Percentiles rank a stretch among this genome's conserved stretches.
Conservation (phyloP, 495 filamentous ascomycete species). For the Ascodesmis nigricans region DNA sequence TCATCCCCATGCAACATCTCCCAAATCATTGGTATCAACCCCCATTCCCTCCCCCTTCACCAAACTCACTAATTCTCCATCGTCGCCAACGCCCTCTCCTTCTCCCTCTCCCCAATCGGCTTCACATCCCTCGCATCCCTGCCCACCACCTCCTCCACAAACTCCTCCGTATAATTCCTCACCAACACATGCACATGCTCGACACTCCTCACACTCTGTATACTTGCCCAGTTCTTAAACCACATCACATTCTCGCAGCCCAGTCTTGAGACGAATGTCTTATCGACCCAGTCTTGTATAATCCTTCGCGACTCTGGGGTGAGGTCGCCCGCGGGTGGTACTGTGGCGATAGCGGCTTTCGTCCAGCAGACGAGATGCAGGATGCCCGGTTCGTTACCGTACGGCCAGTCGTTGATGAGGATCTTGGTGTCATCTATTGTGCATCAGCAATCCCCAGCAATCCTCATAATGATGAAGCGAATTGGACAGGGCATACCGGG, state of each 20-base stretch:
- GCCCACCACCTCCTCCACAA: conserved; percentile 6
- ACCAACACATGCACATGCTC: conserved; percentile 46
- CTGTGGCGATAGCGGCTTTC: conserved; percentile 34
- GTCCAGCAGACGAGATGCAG: conserved; percentile 49
- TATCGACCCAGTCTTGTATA: conserved; percentile 44
- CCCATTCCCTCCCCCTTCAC: background rate
- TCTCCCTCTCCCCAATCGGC: conserved; percentile 13
- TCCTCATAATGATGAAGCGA: too few species aligned
- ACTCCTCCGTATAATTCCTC: conserved; percentile 9
- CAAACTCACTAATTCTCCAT: conserved; percentile 1
- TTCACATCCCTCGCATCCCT: conserved; percentile 7
- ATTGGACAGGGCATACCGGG: conserved; percentile 9
- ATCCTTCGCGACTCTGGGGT: conserved; percentile 39
- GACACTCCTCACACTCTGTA: conserved; percentile 65
- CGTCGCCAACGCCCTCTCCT: conserved; percentile 4
- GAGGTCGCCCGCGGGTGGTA: conserved; percentile 39
- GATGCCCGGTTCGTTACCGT: conserved; percentile 50
- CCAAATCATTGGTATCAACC: too few species aligned
- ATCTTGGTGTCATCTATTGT: conserved; percentile 30
- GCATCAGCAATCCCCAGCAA: background rate
- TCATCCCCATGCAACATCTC: too few species aligned
- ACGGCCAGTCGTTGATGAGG: conserved; percentile 79
- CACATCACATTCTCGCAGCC: conserved; percentile 47
- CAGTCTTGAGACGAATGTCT: conserved; percentile 40
- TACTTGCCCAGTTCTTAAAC: conserved; percentile 85